Evolutionary conservation across 2,329 filamentous ascomycete species (phyloP).

Genomic region (Xylariomycetidae sp.): DNA sequence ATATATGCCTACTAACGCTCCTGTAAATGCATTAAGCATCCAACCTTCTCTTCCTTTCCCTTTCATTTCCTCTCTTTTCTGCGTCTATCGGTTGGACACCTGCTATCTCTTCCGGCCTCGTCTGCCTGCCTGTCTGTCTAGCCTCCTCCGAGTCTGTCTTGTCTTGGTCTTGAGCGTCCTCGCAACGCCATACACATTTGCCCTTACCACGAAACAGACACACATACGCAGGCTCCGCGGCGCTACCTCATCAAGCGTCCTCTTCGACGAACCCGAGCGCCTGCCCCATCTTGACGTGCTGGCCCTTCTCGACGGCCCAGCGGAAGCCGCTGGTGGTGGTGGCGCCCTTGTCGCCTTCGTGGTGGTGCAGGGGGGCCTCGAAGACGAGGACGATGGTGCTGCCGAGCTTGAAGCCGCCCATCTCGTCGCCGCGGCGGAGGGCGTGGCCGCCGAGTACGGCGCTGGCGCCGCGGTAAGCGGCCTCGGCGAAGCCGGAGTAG

Average conservation of each 20-base stretch:
- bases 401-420: constrained; percentile 95
- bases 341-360: constrained; percentile 48
- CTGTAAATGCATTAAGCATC: too few species aligned
- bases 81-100: too few species aligned
- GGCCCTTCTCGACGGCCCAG: constrained; percentile 83
- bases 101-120: neutral
- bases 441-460: constrained; percentile 75
- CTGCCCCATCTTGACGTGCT: constrained; percentile 84
- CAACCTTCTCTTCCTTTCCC: too few species aligned
- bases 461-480: constrained; percentile 76
- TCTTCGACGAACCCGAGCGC: constrained; percentile 68
- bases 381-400: constrained; percentile 95
- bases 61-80: too few species aligned
- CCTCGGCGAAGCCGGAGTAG: constrained; percentile 89
- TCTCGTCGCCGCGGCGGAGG: constrained; percentile 83
- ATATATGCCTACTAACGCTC: too few species aligned
- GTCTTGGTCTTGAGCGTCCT: neutral
- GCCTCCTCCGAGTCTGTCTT: neutral
- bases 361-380: constrained; percentile 74
- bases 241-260: neutral
- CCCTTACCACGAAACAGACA: too few species aligned
- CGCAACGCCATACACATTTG: neutral
- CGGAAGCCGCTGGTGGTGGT: too few species aligned
- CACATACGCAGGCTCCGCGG: neutral
- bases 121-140: neutral